Evolutionary conservation across 1,284 basidiomycete species (phyloP).

Genomic region (Ceratobasidium sp.): DNA sequence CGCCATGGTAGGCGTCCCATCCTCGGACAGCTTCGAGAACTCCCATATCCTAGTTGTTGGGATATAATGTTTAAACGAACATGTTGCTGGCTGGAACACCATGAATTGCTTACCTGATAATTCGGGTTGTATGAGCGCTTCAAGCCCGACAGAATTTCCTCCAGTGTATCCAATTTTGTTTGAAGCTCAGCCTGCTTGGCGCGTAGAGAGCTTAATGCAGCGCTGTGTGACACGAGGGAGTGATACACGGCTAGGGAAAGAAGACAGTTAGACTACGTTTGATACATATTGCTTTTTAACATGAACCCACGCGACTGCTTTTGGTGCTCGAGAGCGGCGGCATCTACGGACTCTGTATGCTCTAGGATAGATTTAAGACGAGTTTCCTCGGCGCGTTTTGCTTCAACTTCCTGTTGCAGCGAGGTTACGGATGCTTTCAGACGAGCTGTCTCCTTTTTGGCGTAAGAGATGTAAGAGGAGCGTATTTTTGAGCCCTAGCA

Average conservation of each 20-base stretch:
- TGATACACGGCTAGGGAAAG: slow-evolving; percentile 74
- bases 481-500: slow-evolving; percentile 89
- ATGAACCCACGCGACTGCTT: slow-evolving; percentile 79
- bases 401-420: slow-evolving; percentile 67
- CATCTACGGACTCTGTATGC: slow-evolving; percentile 76
- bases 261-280: background rate
- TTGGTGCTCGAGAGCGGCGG: slow-evolving; percentile 79
- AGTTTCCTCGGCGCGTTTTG: slow-evolving; percentile 74
- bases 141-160: slow-evolving; percentile 85
- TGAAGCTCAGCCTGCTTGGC: slow-evolving; percentile 76
- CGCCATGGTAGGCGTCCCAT: slow-evolving; percentile 84
- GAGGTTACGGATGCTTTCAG: slow-evolving; percentile 70
- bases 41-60: slow-evolving; percentile 78
- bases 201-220: slow-evolving; percentile 80
- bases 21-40: slow-evolving; percentile 96
- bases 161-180: slow-evolving; percentile 78
- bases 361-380: slow-evolving; percentile 73
- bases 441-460: slow-evolving; percentile 85
- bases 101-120: slow-evolving; percentile 67
- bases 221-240: slow-evolving; percentile 76
- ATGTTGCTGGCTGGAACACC: background rate
- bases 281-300: background rate
- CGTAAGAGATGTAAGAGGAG: slow-evolving; percentile 85
- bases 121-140: slow-evolving; percentile 95
- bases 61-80: background rate